Percentiles rank a stretch among this genome's conserved stretches.
phyloP scores from a whole-genome alignment of 306 rosid species.

The Acmispon strigosus region DNA sequence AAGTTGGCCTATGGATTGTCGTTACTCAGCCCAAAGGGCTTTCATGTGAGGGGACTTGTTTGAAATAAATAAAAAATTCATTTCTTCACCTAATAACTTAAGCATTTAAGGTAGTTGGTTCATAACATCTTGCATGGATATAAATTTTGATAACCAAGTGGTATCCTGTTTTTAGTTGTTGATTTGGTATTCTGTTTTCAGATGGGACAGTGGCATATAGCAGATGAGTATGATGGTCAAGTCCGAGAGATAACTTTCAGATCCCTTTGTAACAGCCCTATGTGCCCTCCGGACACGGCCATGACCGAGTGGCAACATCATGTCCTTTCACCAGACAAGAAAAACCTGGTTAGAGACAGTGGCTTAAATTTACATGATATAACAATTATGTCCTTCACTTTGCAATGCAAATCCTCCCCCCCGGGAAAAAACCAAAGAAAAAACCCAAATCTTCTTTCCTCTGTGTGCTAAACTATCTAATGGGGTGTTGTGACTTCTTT shows the following conservation, averaged over 20 bases:
- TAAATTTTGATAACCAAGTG: slow-evolving; percentile 4
- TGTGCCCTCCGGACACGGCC: slow-evolving; percentile 99
- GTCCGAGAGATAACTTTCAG: slow-evolving; percentile 89
- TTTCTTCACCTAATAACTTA: not conserved
- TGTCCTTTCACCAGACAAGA: slow-evolving; percentile 71
- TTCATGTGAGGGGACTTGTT: not conserved
- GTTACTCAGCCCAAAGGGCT: not conserved
- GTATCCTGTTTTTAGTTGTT: slow-evolving; percentile 8
- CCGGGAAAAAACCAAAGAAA: not conserved
- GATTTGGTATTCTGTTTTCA: slow-evolving; percentile 32
- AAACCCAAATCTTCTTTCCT: not conserved
- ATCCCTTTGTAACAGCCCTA: slow-evolving; percentile 87
- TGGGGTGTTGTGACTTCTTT: slow-evolving; percentile 17
- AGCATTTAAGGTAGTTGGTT: not conserved
- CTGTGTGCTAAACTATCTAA: not conserved
- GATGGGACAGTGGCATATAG: slow-evolving; percentile 96
- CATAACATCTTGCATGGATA: not conserved
- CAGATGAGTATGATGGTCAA: slow-evolving; percentile 91
- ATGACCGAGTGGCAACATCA: slow-evolving; percentile 97
- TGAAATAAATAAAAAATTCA: not conserved
- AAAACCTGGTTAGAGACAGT: slow-evolving; percentile 51
- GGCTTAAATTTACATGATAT: slow-evolving; percentile 12
- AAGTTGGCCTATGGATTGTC: not conserved
- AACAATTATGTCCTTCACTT: not conserved
- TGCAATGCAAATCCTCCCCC: not conserved